A percentile compares a stretch with the other conserved stretches of the same genome.
phyloP scores from a whole-genome alignment of 768 basidiomycete genomes.

The Gelatoporia subvermispora region DNA sequence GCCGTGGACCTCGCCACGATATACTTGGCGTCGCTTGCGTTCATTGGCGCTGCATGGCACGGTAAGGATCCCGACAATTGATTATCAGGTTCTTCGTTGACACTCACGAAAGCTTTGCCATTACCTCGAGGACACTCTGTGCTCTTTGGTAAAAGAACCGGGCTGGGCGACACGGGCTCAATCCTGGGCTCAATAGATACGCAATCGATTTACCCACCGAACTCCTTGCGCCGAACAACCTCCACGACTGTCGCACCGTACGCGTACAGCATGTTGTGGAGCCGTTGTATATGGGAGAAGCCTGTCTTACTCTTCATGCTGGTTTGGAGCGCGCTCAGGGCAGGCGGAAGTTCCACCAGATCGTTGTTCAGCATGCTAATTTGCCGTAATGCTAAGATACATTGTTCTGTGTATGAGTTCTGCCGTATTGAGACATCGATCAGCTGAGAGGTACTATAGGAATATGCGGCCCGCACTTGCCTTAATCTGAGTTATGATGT shows the following conservation, averaged over 20 bases:
- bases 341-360: constrained; percentile 67
- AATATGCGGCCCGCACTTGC: constrained; percentile 9
- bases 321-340: constrained; percentile 59
- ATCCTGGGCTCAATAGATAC: neutral
- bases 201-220: constrained; percentile 45
- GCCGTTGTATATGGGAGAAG: constrained; percentile 85
- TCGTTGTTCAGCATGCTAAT: constrained; percentile 81
- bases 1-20: constrained; percentile 77
- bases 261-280: constrained; percentile 87
- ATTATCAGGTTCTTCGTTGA: neutral
- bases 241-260: constrained; percentile 91
- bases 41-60: constrained; percentile 55
- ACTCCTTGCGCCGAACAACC: constrained; percentile 86
- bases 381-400: constrained; percentile 60
- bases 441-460: neutral
- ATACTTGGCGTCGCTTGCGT: constrained; percentile 77
- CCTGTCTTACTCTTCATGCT: constrained; percentile 72
- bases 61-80: neutral
- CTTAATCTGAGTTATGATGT: constrained; percentile 45
- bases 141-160: constrained; percentile 80
- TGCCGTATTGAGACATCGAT: constrained; percentile 21
- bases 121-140: constrained; percentile 74
- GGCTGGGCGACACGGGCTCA: constrained; percentile 34
- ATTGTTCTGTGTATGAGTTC: constrained; percentile 71
- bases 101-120: constrained; percentile 82